Evolutionary conservation across 2,329 filamentous ascomycete genomes (phyloP), one percentile per base, ranked within the genome.

Genomic region (Fusarium burgessii): DNA sequence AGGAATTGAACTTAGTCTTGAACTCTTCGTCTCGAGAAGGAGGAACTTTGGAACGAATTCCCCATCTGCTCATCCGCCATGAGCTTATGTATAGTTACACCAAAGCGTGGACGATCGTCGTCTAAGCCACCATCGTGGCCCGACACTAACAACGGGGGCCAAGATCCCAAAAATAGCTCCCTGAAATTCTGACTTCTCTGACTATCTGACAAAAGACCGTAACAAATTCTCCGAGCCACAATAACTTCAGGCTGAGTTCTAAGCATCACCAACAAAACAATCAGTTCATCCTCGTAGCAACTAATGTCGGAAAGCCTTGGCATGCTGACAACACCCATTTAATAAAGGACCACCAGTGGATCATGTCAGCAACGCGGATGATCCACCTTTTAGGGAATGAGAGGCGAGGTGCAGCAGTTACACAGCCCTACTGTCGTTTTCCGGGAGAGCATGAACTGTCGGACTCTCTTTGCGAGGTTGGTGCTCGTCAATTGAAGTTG

Each of bases 361-460:
- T 18, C 23, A 9, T 58, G 65, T 70, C 65, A 71, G 69, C 69
- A 52, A 54, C 23, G 23, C 23, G 23, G 23, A 32, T 56, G 52
- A 38, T 60, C 58, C 59, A 71, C 58, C 51, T 20, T 38, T 49
- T 68, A 33, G 63, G 63, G 49, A 57, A 60, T 36, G 46, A 51
- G 57, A 72, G 66, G 66, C 60, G 55, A 70, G 54, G 66, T 66
- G 62, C 61, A 69, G 58, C 8, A 14, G 64, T 68, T 40, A 38
- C 66, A 68, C 66, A 41, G 51, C 58, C 66, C 23, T 62, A 29
- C 40, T 47, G 20, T 7, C 17, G 7, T 32, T 56, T 3, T 25
- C 25, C 17, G 1, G 17, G 33, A 15, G 47, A 38, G 47, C 27
- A 61, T 41, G 49, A 40, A 33, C 43, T 55, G 33, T 35, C 45